Conservation (phyloP, 495 filamentous ascomycete genomes). For the Lophiostoma macrostomum region DNA sequence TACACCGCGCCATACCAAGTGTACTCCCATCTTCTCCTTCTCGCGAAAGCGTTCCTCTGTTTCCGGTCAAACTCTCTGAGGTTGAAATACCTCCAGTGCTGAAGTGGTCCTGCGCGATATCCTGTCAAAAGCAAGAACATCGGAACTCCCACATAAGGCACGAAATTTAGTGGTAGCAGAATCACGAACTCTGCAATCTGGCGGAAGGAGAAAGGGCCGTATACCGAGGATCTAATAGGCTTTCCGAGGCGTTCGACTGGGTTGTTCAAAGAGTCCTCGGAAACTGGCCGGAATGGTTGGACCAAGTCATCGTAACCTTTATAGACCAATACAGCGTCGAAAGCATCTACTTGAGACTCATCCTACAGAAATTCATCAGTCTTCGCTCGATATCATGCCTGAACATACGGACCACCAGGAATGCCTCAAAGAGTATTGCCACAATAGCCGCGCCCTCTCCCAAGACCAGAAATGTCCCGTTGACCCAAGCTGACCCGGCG, state of each 20-base stretch:
- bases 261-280: constrained; percentile 49
- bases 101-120: constrained; percentile 62
- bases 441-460: constrained; percentile 62
- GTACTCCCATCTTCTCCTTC: constrained; percentile 54
- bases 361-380: constrained; percentile 39
- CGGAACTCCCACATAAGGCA: constrained; percentile 60
- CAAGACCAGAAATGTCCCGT: constrained; percentile 62
- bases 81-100: constrained; percentile 66
- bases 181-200: constrained; percentile 45
- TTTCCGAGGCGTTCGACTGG: constrained; percentile 58
- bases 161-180: constrained; percentile 62
- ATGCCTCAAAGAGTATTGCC: constrained; percentile 62
- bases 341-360: constrained; percentile 65
- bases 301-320: constrained; percentile 59
- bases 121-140: constrained; percentile 63
- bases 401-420: constrained; percentile 49
- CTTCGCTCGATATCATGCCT: neutral
- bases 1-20: constrained; percentile 63
- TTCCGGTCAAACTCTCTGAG: constrained; percentile 56
- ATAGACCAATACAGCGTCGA: constrained; percentile 61
- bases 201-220: constrained; percentile 57
- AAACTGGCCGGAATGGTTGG: constrained; percentile 51
- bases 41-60: constrained; percentile 55
- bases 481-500: constrained; percentile 55
- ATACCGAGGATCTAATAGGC: constrained; percentile 55